Percentiles rank a stretch among this genome's conserved stretches.
Evolutionary conservation across 768 basidiomycete species (phyloP).

Genomic region (Piloderma croceum): DNA sequence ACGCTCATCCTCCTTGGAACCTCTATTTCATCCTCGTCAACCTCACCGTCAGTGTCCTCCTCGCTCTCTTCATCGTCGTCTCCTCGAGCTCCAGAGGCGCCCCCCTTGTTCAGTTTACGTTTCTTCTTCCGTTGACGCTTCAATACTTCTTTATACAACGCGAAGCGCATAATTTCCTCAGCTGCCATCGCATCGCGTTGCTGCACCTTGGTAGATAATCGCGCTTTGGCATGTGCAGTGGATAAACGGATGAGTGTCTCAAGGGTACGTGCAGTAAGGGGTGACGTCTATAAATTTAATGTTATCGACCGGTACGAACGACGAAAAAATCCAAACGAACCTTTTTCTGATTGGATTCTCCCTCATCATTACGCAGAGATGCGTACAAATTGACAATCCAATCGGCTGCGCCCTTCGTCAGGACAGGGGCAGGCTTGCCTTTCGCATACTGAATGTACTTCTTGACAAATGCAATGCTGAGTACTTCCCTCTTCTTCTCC

Average conservation of each 20-base stretch:
- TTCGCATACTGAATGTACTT: constrained; percentile 99
- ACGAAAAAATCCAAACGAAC: constrained; percentile 32
- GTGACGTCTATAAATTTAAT: constrained; percentile 67
- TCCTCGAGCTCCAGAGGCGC: constrained; percentile 45
- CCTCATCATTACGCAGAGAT: constrained; percentile 84
- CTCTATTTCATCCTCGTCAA: constrained; percentile 17
- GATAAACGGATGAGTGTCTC: constrained; percentile 97
- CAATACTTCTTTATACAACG: constrained; percentile 95
- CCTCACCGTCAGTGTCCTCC: constrained; percentile 27
- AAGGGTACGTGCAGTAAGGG: constrained; percentile 94
- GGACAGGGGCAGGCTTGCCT: constrained; percentile 72
- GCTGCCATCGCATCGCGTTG: constrained; percentile 83
- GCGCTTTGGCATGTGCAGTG: constrained; percentile 95
- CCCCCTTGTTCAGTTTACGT: constrained; percentile 75
- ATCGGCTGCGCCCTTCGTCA: constrained; percentile 93
- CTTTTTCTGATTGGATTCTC: constrained; percentile 85
- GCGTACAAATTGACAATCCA: constrained; percentile 92
- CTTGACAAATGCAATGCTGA: constrained; percentile 92
- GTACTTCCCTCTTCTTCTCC: constrained; percentile 67
- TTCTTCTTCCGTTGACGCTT: constrained; percentile 79
- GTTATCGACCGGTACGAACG: constrained; percentile 7
- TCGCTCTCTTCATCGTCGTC: constrained; percentile 42
- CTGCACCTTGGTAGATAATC: constrained; percentile 81
- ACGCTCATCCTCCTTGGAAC: constrained; percentile 45
- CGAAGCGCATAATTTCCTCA: constrained; percentile 93